These are phyloP conservation scores for Melampsora larici-populina DNA, from an alignment of 1,284 basidiomycete species.

Conservation along the genomic window DNA sequence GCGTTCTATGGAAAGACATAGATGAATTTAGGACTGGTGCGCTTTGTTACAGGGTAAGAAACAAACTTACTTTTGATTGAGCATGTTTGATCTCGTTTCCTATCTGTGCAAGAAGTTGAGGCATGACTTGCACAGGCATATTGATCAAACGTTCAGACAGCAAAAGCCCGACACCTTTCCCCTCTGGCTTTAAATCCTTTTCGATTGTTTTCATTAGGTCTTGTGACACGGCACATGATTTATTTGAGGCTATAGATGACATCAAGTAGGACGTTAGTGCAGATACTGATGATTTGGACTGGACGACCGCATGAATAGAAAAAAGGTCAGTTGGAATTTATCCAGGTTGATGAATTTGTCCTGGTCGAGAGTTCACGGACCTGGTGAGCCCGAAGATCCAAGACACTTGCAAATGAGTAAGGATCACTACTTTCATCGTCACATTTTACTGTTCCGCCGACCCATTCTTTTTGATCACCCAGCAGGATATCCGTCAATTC, in stretches of 20 bases:
- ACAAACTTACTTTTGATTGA: conserved; percentile 32
- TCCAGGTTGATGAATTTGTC: neutral
- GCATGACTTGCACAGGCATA: conserved; percentile 35
- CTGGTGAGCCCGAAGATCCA: conserved; percentile 37
- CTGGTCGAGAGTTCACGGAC: neutral
- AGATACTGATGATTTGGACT: conserved; percentile 31
- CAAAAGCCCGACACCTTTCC: conserved; percentile 25
- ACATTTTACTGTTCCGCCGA: conserved; percentile 36
- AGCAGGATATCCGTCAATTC: conserved; percentile 28
- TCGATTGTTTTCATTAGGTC: conserved; percentile 10
- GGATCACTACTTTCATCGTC: conserved; percentile 41
- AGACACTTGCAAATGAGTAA: conserved; percentile 38
- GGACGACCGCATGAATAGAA: neutral
- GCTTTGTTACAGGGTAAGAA: neutral
- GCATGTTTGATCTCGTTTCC: conserved; percentile 40
- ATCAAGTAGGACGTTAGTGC: conserved; percentile 29
- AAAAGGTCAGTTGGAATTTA: neutral
- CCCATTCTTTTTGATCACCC: conserved; percentile 42
- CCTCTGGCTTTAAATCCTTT: conserved; percentile 16
- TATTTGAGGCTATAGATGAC: conserved; percentile 8
- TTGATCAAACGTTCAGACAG: conserved; percentile 41
- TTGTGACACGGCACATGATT: conserved; percentile 12
- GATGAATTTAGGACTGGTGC: neutral
- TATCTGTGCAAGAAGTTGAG: conserved; percentile 23
- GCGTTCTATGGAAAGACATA: conserved; percentile 7